Evolutionary conservation across 441 rosid species (phyloP).

Genomic region (Eruca vesicaria): DNA sequence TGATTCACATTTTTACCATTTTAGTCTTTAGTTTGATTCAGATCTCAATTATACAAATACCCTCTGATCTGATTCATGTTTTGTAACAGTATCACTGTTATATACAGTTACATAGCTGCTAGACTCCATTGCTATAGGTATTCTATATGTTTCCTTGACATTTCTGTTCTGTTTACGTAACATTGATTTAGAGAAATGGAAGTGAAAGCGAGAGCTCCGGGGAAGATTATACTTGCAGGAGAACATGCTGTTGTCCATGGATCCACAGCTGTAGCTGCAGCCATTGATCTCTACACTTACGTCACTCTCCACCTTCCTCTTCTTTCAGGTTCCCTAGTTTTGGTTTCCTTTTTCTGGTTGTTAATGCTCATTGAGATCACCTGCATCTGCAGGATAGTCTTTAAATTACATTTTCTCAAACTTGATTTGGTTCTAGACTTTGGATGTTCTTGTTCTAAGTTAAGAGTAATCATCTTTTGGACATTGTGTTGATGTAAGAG

Average conservation of each 20-base stretch:
- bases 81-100: too few species aligned
- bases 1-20: constrained; percentile 19
- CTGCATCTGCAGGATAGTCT: too few species aligned
- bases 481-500: background rate
- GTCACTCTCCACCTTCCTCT: background rate
- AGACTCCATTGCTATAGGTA: background rate
- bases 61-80: too few species aligned
- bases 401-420: too few species aligned
- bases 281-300: background rate
- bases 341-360: too few species aligned
- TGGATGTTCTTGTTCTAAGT: background rate
- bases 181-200: background rate
- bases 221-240: background rate
- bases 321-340: background rate
- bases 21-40: background rate
- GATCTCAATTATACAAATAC: constrained; percentile 2
- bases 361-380: too few species aligned
- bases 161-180: background rate
- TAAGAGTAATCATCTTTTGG: background rate
- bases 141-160: background rate
- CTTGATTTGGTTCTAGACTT: too few species aligned
- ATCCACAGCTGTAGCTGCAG: background rate
- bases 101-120: too few species aligned
- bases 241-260: background rate
- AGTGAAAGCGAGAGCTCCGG: background rate